A percentile compares a stretch with the other conserved stretches of the same genome.
Evolutionary conservation across 2,329 filamentous ascomycete genomes (phyloP).

Genomic region (Fusarium graminum): DNA sequence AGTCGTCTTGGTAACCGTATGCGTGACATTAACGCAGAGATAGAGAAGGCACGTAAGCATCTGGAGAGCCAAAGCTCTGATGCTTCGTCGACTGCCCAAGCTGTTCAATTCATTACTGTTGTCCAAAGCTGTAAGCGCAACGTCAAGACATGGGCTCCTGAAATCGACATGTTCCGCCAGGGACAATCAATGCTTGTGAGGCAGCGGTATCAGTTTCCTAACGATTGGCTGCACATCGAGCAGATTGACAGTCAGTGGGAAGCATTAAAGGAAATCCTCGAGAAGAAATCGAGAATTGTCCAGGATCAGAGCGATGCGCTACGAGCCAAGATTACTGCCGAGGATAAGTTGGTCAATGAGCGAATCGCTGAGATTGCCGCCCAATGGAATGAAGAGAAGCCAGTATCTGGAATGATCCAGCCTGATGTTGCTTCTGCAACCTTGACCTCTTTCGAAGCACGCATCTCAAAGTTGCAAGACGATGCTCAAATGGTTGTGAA

Average conservation of each 20-base stretch:
- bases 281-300: conserved; percentile 93
- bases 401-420: conserved; percentile 92
- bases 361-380: conserved; percentile 87
- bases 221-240: conserved; percentile 94
- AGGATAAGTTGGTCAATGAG: conserved; percentile 90
- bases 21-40: conserved; percentile 90
- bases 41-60: conserved; percentile 89
- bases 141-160: conserved; percentile 92
- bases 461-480: conserved; percentile 85
- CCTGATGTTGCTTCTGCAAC: conserved; percentile 89
- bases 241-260: conserved; percentile 98
- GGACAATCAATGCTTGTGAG: conserved; percentile 92
- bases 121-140: conserved; percentile 97
- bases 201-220: conserved; percentile 92
- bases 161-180: conserved; percentile 95
- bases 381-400: conserved; percentile 97
- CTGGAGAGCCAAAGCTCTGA: conserved; percentile 93
- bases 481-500: conserved; percentile 95
- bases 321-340: conserved; percentile 92
- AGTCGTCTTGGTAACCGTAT: conserved; percentile 88
- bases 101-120: conserved; percentile 97
- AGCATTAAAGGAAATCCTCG: conserved; percentile 89
- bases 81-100: conserved; percentile 94
- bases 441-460: conserved; percentile 83
- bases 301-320: conserved; percentile 96